Percentiles rank a stretch among this genome's conserved stretches.
Evolutionary conservation across 805 yeast genomes (phyloP).

Genomic region (Lachancea lanzarotensis): DNA sequence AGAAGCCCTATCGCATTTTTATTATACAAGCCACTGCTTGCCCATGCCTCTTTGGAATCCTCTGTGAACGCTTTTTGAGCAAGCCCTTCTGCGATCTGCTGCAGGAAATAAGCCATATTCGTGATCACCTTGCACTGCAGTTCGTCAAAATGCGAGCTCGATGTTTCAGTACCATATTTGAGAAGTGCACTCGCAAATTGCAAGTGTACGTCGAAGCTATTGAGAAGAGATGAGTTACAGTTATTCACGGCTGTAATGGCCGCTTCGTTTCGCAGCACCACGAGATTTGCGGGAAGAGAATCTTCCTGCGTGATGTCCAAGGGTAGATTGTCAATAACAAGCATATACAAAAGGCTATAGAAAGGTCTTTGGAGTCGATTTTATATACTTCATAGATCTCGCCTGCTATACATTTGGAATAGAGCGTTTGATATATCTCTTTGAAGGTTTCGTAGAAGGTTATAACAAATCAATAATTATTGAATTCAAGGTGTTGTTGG

Average conservation of each 20-base stretch:
- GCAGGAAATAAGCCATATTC: conserved; percentile 19
- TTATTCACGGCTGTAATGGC: neutral
- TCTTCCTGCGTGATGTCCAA: conserved; percentile 1
- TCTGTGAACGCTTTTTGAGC: conserved; percentile 23
- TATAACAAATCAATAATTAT: too few species aligned
- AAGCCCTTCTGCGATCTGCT: conserved; percentile 18
- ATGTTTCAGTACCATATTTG: neutral
- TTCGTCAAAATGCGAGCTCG: conserved; percentile 2
- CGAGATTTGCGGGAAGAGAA: conserved; percentile 4
- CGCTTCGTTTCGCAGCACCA: conserved; percentile 4
- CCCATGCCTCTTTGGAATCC: conserved; percentile 21
- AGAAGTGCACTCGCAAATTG: conserved; percentile 10
- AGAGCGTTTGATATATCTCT: too few species aligned
- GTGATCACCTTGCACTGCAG: conserved; percentile 12
- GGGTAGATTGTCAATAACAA: conserved; percentile 1
- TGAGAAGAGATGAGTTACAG: conserved; percentile 1
- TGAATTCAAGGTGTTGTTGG: too few species aligned
- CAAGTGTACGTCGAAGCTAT: conserved; percentile 9
- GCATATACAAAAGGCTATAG: neutral
- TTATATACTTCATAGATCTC: too few species aligned
- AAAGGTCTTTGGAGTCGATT: neutral
- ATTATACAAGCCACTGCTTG: conserved; percentile 23
- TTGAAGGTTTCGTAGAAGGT: too few species aligned
- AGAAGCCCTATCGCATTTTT: conserved; percentile 25
- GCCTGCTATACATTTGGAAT: too few species aligned